phyloP scores from a whole-genome alignment of 148 eudicot species.

The Selenicereus undatus region DNA sequence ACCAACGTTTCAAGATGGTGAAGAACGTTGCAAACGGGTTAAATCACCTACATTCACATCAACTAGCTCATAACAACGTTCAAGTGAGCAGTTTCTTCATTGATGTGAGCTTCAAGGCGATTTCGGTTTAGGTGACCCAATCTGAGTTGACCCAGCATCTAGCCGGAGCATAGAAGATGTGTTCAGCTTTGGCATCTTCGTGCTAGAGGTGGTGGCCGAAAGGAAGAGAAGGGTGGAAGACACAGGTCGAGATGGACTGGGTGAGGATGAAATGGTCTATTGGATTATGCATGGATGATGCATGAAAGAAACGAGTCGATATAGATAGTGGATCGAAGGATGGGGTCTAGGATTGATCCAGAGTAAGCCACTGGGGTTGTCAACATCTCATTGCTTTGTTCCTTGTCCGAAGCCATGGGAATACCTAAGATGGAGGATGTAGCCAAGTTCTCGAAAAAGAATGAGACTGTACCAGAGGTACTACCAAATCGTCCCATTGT shows the following conservation, averaged over 20 bases:
- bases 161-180: slow-evolving; percentile 62
- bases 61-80: slow-evolving; percentile 67
- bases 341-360: slow-evolving; percentile 48
- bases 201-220: slow-evolving; percentile 61
- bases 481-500: slow-evolving; percentile 57
- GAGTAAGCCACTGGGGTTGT: slow-evolving; percentile 57
- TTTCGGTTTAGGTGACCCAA: slow-evolving; percentile 56
- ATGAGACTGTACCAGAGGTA: slow-evolving; percentile 44
- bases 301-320: slow-evolving; percentile 54
- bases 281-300: slow-evolving; percentile 67
- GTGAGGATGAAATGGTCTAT: slow-evolving; percentile 34
- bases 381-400: slow-evolving; percentile 62
- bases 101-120: slow-evolving; percentile 75
- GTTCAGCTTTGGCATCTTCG: slow-evolving; percentile 59
- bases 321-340: slow-evolving; percentile 53
- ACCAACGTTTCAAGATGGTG: slow-evolving; percentile 57
- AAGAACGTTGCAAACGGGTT: slow-evolving; percentile 60
- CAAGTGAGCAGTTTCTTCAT: slow-evolving; percentile 62
- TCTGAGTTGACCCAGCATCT: slow-evolving; percentile 42
- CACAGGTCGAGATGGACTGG: slow-evolving; percentile 12
- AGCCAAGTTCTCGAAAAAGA: slow-evolving; percentile 34
- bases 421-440: slow-evolving; percentile 61
- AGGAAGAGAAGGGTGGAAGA: slow-evolving; percentile 33
- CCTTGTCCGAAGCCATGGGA: slow-evolving; percentile 63
- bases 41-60: slow-evolving; percentile 52